Evolutionary conservation across 768 basidiomycete species (phyloP).

Genomic region (Mrakia gelida): DNA sequence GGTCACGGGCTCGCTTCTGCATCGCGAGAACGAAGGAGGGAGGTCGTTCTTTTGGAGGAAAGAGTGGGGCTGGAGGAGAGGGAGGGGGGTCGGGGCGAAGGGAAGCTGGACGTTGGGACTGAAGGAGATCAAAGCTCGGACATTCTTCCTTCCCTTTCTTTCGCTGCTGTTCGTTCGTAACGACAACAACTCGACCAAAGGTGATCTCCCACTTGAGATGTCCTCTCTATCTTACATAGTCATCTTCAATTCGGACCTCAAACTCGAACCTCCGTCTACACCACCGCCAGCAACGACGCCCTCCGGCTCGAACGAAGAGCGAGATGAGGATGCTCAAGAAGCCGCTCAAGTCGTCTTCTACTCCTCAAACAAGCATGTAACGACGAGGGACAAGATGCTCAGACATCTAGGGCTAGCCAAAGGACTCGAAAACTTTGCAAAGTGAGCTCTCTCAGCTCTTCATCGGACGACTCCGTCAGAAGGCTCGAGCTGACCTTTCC

Average conservation of each 20-base stretch:
- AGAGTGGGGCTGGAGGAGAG: neutral
- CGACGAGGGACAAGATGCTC: constrained; percentile 31
- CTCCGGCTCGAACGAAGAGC: neutral
- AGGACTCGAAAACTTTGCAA: constrained; percentile 27
- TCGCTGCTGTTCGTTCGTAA: neutral
- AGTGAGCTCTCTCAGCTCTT: neutral
- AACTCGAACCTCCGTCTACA: neutral
- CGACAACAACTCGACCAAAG: neutral
- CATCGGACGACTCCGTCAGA: neutral
- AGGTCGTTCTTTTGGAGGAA: too few relatives aligned
- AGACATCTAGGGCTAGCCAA: constrained; percentile 30
- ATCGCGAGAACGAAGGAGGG: neutral
- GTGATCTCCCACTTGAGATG: neutral
- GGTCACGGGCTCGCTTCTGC: constrained; percentile 21
- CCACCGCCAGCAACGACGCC: neutral
- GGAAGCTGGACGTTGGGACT: neutral
- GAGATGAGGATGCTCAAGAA: constrained; percentile 30
- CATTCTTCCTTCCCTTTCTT: neutral
- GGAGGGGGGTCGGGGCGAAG: neutral
- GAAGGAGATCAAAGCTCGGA: neutral
- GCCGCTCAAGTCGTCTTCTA: constrained; percentile 31
- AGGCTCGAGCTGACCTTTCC: neutral
- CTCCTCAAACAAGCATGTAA: constrained; percentile 18
- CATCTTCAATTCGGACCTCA: constrained; percentile 14
- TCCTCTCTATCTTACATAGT: constrained; percentile 10